Conservation (phyloP, 2,329 filamentous ascomycete genomes). For the Reticulascus tulasneorum region DNA sequence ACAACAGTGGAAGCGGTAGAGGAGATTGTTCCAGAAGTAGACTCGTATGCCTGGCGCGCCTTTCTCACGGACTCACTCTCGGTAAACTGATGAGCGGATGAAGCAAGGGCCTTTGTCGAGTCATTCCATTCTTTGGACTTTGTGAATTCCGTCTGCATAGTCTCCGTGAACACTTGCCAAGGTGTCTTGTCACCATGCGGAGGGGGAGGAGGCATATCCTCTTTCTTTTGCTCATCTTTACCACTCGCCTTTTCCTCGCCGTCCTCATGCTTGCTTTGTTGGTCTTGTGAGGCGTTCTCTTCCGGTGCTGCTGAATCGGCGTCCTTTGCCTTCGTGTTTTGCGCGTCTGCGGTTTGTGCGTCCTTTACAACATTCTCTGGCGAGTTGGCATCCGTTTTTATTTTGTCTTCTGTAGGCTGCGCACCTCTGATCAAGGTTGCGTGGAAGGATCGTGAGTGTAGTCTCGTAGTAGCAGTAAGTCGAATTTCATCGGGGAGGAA, state of each 20-base stretch:
- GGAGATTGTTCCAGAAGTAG: slow-evolving; percentile 78
- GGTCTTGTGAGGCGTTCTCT: slow-evolving; percentile 32
- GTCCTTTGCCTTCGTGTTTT: slow-evolving; percentile 33
- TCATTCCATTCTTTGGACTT: slow-evolving; percentile 99
- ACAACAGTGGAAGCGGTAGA: slow-evolving; percentile 75
- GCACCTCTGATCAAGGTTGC: slow-evolving; percentile 27
- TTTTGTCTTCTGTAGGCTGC: slow-evolving; percentile 28
- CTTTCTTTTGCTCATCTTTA: slow-evolving; percentile 57
- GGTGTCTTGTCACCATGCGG: slow-evolving; percentile 97
- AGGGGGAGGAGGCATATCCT: slow-evolving; percentile 78
- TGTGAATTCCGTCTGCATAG: slow-evolving; percentile 90
- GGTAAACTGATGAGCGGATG: slow-evolving; percentile 82
- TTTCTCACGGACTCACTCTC: slow-evolving; percentile 89
- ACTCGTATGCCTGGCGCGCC: slow-evolving; percentile 81
- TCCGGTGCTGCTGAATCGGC: slow-evolving; percentile 23
- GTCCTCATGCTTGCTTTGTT: slow-evolving; percentile 39
- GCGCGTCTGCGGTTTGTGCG: slow-evolving; percentile 34
- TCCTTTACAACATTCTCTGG: slow-evolving; percentile 28
- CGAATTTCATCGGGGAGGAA: slow-evolving; percentile 39
- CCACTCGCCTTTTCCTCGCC: slow-evolving; percentile 42
- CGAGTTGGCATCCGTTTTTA: slow-evolving; percentile 22
- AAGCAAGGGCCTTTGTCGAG: slow-evolving; percentile 89
- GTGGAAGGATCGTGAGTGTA: slow-evolving; percentile 34
- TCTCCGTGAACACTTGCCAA: slow-evolving; percentile 98
- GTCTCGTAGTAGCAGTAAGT: slow-evolving; percentile 28